Percentiles rank a stretch among this genome's conserved stretches.
phyloP scores from a whole-genome alignment of 306 rosid genomes.

The Alnus rubra region DNA sequence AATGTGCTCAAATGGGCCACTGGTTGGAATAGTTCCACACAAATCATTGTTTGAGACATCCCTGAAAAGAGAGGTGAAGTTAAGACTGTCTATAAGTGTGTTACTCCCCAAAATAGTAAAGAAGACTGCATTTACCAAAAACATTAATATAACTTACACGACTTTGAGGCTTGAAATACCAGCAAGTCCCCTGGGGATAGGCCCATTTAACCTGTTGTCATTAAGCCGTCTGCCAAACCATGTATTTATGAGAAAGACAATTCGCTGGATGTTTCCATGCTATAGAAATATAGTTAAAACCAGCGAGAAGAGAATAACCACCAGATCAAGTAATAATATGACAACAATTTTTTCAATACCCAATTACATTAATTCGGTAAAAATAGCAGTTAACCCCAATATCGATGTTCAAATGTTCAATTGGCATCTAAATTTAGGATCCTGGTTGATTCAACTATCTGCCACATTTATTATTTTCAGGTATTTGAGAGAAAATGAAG shows the following conservation, averaged over 20 bases:
- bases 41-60: constrained; percentile 87
- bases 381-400: background rate
- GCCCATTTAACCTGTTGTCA: constrained; percentile 76
- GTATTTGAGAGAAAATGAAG: background rate
- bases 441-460: background rate
- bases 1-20: constrained; percentile 89
- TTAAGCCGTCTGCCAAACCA: constrained; percentile 72
- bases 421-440: background rate
- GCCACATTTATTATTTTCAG: background rate
- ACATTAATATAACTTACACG: constrained; percentile 59
- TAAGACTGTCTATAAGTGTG: constrained; percentile 11
- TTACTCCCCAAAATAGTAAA: background rate
- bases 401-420: background rate
- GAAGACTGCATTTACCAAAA: constrained; percentile 11
- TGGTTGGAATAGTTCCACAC: constrained; percentile 89
- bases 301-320: background rate
- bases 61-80: constrained; percentile 46
- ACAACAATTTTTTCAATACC: background rate
- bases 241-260: constrained; percentile 24
- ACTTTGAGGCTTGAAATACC: constrained; percentile 86
- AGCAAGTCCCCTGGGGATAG: constrained; percentile 73
- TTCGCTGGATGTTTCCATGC: constrained; percentile 15
- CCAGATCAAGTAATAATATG: background rate
- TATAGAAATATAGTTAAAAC: background rate
- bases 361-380: background rate